Conservation (phyloP, 345 rosid genomes). For the Citrus maxima region DNA sequence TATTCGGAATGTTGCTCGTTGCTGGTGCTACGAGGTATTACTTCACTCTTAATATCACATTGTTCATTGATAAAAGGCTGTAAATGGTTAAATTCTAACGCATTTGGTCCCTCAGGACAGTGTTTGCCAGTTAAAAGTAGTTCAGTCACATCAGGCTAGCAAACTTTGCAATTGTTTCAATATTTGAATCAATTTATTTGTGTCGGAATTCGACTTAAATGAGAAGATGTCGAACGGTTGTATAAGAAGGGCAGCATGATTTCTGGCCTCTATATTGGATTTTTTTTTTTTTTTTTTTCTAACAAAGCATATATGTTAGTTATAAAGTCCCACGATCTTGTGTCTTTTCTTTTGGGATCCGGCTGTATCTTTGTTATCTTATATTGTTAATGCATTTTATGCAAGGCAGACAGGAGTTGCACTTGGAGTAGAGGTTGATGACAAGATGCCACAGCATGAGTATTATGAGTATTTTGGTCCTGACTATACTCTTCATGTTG, state of each 20-base stretch:
- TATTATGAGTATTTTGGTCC: slow-evolving; percentile 68
- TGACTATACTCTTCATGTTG: slow-evolving; percentile 63
- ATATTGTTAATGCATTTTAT: slow-evolving; percentile 9
- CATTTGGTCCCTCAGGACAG: neutral
- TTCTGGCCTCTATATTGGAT: neutral
- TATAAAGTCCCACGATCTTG: neutral
- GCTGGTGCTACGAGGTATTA: slow-evolving; percentile 68
- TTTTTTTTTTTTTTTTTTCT: no score
- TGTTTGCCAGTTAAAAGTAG: neutral
- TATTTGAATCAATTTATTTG: neutral
- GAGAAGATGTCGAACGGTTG: neutral
- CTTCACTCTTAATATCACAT: neutral
- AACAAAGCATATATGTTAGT: neutral
- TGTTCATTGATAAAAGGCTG: neutral
- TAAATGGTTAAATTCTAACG: neutral
- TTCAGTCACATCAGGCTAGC: neutral
- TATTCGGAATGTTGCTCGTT: slow-evolving; percentile 61
- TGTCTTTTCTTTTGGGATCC: neutral
- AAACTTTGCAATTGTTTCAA: neutral
- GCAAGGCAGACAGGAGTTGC: slow-evolving; percentile 59
- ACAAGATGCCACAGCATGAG: slow-evolving; percentile 69
- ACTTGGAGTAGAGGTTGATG: slow-evolving; percentile 62
- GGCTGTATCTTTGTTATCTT: neutral
- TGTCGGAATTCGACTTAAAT: neutral
- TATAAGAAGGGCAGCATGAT: neutral